These are phyloP conservation scores for Talaromyces verruculosus DNA, from an alignment of 2,329 filamentous ascomycete species.

Conservation along the genomic window DNA sequence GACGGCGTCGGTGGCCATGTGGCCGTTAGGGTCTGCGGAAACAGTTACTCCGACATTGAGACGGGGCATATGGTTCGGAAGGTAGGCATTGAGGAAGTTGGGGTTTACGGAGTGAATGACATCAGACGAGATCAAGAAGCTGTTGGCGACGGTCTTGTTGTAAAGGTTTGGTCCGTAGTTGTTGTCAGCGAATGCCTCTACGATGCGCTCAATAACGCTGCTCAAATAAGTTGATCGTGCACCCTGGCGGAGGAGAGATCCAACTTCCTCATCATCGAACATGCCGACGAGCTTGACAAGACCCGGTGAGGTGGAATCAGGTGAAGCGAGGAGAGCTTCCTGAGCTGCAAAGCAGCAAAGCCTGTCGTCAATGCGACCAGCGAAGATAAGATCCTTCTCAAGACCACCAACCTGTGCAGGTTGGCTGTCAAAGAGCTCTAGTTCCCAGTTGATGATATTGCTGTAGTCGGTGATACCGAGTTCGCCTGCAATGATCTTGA, in stretches of 20 bases:
- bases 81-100: conserved; percentile 83
- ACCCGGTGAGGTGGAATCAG: conserved; percentile 52
- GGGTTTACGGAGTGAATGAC: conserved; percentile 94
- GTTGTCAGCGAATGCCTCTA: conserved; percentile 59
- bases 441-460: conserved; percentile 90
- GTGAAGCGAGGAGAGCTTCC: conserved; percentile 72
- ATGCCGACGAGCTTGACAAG: conserved; percentile 87
- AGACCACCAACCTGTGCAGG: conserved; percentile 80
- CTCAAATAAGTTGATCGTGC: conserved; percentile 87
- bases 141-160: conserved; percentile 82
- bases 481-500: conserved; percentile 76
- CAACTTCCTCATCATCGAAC: conserved; percentile 97
- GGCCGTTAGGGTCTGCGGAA: conserved; percentile 80
- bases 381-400: conserved; percentile 91
- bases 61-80: conserved; percentile 79
- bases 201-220: conserved; percentile 73
- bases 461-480: conserved; percentile 71
- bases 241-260: conserved; percentile 84
- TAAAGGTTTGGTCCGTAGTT: conserved; percentile 57
- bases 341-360: conserved; percentile 92
- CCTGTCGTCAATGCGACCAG: conserved; percentile 94
- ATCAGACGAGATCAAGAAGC: conserved; percentile 88
- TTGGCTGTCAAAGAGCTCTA: conserved; percentile 90
- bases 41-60: conserved; percentile 86
- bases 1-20: conserved; percentile 93